These are phyloP conservation scores for Suhomyces bokatorum DNA, from an alignment of 1,139 yeast species.

Conservation along the genomic window DNA sequence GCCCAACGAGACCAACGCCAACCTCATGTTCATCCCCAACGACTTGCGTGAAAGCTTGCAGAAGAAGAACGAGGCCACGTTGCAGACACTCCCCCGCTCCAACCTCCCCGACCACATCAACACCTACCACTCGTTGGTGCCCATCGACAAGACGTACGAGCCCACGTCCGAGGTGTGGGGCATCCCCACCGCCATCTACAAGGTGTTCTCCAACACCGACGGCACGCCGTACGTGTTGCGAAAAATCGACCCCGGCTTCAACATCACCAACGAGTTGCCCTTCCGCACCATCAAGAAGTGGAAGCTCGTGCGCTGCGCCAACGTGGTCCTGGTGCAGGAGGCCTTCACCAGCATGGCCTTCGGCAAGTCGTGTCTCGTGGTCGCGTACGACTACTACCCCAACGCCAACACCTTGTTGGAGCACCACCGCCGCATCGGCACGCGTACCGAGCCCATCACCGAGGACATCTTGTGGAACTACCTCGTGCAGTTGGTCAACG, in stretches of 20 bases:
- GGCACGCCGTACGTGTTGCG: conserved; percentile 79
- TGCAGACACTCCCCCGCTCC: conserved; percentile 63
- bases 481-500: conserved; percentile 70
- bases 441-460: conserved; percentile 49
- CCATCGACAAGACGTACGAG: conserved; percentile 67
- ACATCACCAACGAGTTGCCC: conserved; percentile 55
- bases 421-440: conserved; percentile 31
- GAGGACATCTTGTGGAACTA: conserved; percentile 76
- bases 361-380: conserved; percentile 57
- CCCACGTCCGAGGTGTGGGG: conserved; percentile 58
- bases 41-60: conserved; percentile 72
- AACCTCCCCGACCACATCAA: conserved; percentile 76
- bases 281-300: conserved; percentile 41
- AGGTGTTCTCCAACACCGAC: conserved; percentile 76
- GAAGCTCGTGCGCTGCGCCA: conserved; percentile 59
- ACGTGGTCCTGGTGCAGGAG: conserved; percentile 68
- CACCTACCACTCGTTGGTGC: conserved; percentile 82
- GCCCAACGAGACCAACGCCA: conserved; percentile 69
- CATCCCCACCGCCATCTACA: conserved; percentile 64
- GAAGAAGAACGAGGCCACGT: conserved; percentile 75
- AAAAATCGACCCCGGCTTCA: conserved; percentile 55
- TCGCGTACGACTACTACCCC: conserved; percentile 65
- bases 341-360: conserved; percentile 88
- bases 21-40: conserved; percentile 70
- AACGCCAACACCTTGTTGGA: conserved; percentile 59